Evolutionary conservation across 23 red algal genomes (phyloP).

Genomic region (Gracilaria caudata): DNA sequence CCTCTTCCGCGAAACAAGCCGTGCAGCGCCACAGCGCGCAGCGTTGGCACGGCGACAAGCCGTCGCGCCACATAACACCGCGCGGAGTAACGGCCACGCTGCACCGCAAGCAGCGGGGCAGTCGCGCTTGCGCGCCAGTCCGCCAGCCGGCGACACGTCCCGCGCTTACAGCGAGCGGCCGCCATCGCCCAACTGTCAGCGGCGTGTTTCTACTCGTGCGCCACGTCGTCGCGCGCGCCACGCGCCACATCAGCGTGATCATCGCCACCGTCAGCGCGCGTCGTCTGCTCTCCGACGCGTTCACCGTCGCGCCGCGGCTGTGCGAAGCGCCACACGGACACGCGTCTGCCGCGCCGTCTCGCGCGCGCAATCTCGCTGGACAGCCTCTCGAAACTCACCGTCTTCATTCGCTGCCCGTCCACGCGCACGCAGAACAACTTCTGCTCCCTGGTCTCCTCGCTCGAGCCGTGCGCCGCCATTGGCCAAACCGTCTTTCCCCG

Average conservation of each 20-base stretch:
- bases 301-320: not conserved
- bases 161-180: not conserved
- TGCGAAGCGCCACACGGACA: conserved; percentile 1
- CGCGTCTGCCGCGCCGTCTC: not conserved
- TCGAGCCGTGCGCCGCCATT: not conserved
- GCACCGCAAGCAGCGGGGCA: not conserved
- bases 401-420: not conserved
- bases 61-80: not conserved
- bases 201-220: not conserved
- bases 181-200: not conserved
- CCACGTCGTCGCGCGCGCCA: not conserved
- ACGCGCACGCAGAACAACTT: conserved; percentile 32
- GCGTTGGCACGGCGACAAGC: not conserved
- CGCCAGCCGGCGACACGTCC: not conserved
- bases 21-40: too few species aligned
- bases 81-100: not conserved
- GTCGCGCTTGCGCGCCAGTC: too few species aligned
- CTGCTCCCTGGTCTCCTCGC: not conserved
- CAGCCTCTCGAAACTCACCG: not conserved
- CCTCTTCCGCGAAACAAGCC: too few species aligned
- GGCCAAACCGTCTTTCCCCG: too few species aligned
- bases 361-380: conserved; percentile 20
- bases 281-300: not conserved
- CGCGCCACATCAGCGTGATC: not conserved
- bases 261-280: not conserved